Base-by-base conservation (phyloP, 176 grass and related monocot species). In the Guadua angustifolia region DNA sequence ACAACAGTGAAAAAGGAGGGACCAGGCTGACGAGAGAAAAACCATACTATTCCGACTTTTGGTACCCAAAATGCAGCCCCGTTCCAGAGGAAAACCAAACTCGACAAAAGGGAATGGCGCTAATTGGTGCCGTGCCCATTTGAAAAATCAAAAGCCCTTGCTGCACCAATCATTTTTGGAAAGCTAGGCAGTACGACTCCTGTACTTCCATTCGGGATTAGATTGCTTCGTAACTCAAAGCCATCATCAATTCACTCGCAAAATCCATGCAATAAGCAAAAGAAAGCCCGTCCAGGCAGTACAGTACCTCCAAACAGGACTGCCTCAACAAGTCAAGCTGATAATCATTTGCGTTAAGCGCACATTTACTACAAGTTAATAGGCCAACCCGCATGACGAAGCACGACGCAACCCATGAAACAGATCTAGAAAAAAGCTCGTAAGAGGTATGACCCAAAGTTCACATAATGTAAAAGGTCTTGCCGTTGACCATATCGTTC, bases 401-500 rank as follows among this genome's bases (percentile, higher is more conserved):
- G 6, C 59, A 79, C 59, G 69, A 84, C 6, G 40, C 40, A 33
- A 5, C 49, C 14, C 11, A 74, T 67, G 26, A 68, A 84, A 80
- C 22, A 89, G 40, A 89, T 81, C 63, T 47, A 56, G 36, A 72
- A 17, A 70, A 85, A 80, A 77, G 46, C 67, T 63, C 57, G 1
- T 29, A 60, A 47, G 64, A 70, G 62, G 29, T 87, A 69, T 50
- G 64, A n/a, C 39, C 78, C 64, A 85, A 67, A 85, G 71, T 33
- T 70, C 83, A 76, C 79, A 77, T 6, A 77, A 21, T 77, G 78
- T 82, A 77, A 82, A 77, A 82, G 16, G 14, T 49, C 67, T 32
- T 82, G 83, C 79, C 56, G 3, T 86, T 90, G 88, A 90, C 78
- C 88, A 57, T 56, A 21, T 78, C 36, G 17, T 82, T 86, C 79